Base-by-base conservation (phyloP, 371 early-diverging fungal genomes). In the Mortierella sp. region DNA sequence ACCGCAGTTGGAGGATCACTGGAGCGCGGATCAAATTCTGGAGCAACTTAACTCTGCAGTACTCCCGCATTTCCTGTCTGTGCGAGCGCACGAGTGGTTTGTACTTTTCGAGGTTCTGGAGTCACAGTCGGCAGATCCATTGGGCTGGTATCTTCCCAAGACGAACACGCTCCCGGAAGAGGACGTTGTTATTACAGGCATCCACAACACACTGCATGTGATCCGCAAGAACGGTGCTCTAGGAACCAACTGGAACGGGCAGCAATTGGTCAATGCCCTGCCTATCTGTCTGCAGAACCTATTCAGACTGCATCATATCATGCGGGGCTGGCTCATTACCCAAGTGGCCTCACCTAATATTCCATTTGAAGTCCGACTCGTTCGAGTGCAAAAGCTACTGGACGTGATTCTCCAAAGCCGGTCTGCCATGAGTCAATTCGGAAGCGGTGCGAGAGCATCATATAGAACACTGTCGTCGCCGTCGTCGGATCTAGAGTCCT, bases 131-230 rank as follows among this genome's bases (percentile, higher is more conserved):
- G 79, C 81, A n/a, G 89, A 87, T 50, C 81, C 87, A 11, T 79
- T 93, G 61, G 86, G 89, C 4, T 93, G 94, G 94, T 80, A 90
- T 34, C 87, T 91, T 3, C 79, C 87, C n/a, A 90, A 80, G 76
- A 63, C 78, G 56, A 64, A 43, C 56, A 4, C 37, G 37, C 41
- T 81, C 23, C 15, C 53, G 49, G 90, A 76, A 23, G 86, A 83
- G 34, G 91, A 92, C 52, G 72, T 89, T 15, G 55, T 87, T 19
- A 80, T 93, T 5, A 88, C 92, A 0, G 92, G 90, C 60, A 89
- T 93, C 31, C 59, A 73, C 34, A 54, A 39, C 91, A 90, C 78
- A 78, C 83, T 41, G 82, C 86, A 7, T 81, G 90, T 26, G 82
- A 90, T 80, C 53, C 65, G 61, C 72, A 82, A 71, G 26, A 72